phyloP scores from a whole-genome alignment of 2,329 filamentous ascomycete genomes.

The Epichloe uncinata region DNA sequence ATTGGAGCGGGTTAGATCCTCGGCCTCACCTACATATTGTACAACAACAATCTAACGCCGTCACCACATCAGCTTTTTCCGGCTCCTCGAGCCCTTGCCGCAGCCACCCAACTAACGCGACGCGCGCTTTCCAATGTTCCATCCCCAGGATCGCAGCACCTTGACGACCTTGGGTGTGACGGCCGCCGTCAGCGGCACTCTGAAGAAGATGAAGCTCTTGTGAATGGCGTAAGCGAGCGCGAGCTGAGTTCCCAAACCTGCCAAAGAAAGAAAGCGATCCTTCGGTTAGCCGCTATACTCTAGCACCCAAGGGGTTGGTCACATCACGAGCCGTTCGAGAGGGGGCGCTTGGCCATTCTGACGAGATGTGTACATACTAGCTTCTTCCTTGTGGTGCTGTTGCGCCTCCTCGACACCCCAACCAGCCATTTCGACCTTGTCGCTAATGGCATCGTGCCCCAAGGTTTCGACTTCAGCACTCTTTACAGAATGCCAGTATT shows the following conservation, averaged over 20 bases:
- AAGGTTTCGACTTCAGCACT: constrained; percentile 29
- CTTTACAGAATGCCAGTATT: constrained; percentile 35
- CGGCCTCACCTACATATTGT: not conserved
- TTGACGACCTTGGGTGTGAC: constrained; percentile 93
- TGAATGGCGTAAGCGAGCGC: constrained; percentile 93
- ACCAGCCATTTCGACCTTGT: constrained; percentile 36
- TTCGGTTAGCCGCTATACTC: constrained; percentile 10
- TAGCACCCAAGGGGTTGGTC: not conserved
- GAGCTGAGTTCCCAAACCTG: constrained; percentile 64
- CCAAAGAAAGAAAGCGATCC: not conserved
- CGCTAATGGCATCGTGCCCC: constrained; percentile 29
- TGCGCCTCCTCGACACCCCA: constrained; percentile 54
- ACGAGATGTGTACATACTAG: constrained; percentile 48
- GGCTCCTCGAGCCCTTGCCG: not conserved
- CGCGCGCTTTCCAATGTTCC: constrained; percentile 73
- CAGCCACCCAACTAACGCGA: constrained; percentile 5
- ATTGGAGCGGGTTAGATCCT: not conserved
- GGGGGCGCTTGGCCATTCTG: not conserved
- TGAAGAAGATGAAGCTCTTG: constrained; percentile 92
- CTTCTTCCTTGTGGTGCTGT: constrained; percentile 46
- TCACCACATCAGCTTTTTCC: not conserved
- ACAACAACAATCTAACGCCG: constrained; percentile 1
- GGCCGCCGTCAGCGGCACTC: constrained; percentile 84
- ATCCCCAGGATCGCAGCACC: constrained; percentile 75
- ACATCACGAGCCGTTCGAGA: not conserved